A percentile compares a stretch with the other conserved stretches of the same genome.
These are phyloP conservation scores for Themeda triandra DNA, from an alignment of 176 grass and related monocot species.

Conservation along the genomic window DNA sequence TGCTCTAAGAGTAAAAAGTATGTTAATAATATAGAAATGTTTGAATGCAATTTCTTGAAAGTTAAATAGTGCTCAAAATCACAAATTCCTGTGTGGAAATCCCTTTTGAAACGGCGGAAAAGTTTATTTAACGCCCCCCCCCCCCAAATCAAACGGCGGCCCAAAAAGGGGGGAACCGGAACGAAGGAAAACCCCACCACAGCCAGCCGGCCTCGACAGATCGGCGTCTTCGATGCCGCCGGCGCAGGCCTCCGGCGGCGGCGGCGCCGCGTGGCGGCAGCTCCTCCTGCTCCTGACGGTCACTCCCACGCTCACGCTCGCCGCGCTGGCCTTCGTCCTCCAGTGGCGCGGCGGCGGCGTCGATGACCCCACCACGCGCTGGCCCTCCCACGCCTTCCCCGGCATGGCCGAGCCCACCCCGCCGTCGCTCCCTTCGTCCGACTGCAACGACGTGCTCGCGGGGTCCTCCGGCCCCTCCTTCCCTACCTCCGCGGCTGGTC, in stretches of 20 bases:
- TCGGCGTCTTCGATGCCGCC: constrained; percentile 34
- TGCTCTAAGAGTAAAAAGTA: too few relatives aligned
- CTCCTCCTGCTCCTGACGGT: constrained; percentile 64
- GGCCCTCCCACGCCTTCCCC: constrained; percentile 58
- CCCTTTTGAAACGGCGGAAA: too few relatives aligned
- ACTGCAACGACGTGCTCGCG: constrained; percentile 5
- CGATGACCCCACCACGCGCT: constrained; percentile 66
- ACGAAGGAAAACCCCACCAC: background rate
- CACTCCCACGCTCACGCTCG: constrained; percentile 70
- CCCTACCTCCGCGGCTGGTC: constrained; percentile 80
- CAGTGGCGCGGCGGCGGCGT: constrained; percentile 82
- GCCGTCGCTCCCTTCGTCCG: constrained; percentile 22
- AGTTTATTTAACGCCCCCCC: background rate
- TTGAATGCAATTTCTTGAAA: background rate
- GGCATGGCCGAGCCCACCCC: constrained; percentile 52
- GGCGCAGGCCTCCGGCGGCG: constrained; percentile 15
- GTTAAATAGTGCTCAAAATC: background rate
- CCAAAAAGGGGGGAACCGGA: background rate
- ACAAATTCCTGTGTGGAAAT: background rate
- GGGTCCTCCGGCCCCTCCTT: constrained; percentile 46
- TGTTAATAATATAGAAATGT: background rate
- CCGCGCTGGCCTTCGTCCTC: constrained; percentile 64
- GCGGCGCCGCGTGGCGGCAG: constrained; percentile 29
- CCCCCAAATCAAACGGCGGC: background rate
- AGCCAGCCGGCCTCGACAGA: background rate